phyloP scores from a whole-genome alignment of 164 flowering plant species.

The Piper longum region DNA sequence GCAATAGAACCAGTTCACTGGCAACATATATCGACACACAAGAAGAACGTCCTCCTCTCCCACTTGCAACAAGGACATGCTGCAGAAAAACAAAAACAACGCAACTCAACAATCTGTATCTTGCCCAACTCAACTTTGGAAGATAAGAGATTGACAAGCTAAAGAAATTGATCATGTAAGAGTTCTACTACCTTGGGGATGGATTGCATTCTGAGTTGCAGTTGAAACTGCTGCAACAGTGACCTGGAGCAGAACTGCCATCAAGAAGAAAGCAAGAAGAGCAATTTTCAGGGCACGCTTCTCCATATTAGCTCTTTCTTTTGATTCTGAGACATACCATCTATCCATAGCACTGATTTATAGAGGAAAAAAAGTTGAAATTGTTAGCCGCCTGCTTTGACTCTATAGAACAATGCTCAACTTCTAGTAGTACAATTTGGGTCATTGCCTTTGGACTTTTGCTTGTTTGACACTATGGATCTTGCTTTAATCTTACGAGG shows the following conservation, averaged over 20 bases:
- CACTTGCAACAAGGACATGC: constrained; percentile 1
- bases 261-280: not conserved
- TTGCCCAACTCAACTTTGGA: not conserved
- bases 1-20: not conserved
- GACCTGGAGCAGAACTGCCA: not conserved
- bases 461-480: not conserved
- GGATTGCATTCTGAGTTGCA: not conserved
- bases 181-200: constrained; percentile 1
- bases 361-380: not conserved
- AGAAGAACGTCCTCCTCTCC: not conserved
- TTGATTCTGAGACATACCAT: not conserved
- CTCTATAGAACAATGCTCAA: not conserved
- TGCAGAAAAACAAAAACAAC: not conserved
- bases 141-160: not conserved
- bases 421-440: not conserved
- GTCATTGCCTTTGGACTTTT: not conserved
- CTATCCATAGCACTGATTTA: not conserved
- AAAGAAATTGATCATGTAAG: not conserved
- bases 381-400: not conserved
- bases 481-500: not conserved
- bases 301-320: not conserved
- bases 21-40: not conserved
- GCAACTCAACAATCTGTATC: not conserved
- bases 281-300: not conserved
- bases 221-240: not conserved